Evolutionary conservation across 805 yeast genomes (phyloP).

Genomic region (Candida tibetensis): DNA sequence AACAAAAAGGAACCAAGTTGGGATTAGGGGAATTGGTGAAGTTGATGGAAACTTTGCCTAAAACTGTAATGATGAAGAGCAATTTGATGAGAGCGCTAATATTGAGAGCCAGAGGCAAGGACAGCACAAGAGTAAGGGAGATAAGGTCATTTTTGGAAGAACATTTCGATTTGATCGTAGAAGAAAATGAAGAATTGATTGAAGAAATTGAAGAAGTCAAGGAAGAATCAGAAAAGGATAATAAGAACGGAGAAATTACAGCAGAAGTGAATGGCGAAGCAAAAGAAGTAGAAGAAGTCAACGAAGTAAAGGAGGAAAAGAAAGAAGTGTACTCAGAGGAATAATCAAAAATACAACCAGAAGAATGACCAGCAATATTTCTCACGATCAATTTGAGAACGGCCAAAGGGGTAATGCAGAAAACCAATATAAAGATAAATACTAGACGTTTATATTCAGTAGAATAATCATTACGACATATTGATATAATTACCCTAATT

Average conservation of each 20-base stretch:
- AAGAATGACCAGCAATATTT: too few relatives aligned
- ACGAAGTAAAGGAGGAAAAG: constrained; percentile 6
- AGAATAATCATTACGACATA: too few relatives aligned
- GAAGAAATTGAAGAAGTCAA: constrained; percentile 6
- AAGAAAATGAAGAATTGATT: constrained; percentile 11
- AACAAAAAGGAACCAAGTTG: constrained; percentile 14
- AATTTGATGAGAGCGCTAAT: constrained; percentile 31
- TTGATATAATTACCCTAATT: too few relatives aligned
- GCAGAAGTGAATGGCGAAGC: constrained; percentile 5
- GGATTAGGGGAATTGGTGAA: constrained; percentile 16
- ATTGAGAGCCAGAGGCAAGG: constrained; percentile 26
- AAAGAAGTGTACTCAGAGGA: constrained; percentile 5
- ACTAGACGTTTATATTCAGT: too few relatives aligned
- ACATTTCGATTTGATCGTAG: constrained; percentile 17
- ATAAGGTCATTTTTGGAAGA: constrained; percentile 20
- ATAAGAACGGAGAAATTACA: constrained; percentile 10
- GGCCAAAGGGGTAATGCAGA: too few relatives aligned
- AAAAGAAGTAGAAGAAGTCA: constrained; percentile 3
- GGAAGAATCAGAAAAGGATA: constrained; percentile 6
- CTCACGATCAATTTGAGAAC: too few relatives aligned
- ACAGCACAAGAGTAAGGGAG: constrained; percentile 13
- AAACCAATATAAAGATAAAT: too few relatives aligned
- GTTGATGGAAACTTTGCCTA: constrained; percentile 23
- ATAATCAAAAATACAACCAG: too few relatives aligned
- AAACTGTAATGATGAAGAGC: constrained; percentile 28